Evolutionary conservation across 2,329 filamentous ascomycete genomes (phyloP), one percentile per base, ranked within the genome.

Genomic region (Bisporella sp.): DNA sequence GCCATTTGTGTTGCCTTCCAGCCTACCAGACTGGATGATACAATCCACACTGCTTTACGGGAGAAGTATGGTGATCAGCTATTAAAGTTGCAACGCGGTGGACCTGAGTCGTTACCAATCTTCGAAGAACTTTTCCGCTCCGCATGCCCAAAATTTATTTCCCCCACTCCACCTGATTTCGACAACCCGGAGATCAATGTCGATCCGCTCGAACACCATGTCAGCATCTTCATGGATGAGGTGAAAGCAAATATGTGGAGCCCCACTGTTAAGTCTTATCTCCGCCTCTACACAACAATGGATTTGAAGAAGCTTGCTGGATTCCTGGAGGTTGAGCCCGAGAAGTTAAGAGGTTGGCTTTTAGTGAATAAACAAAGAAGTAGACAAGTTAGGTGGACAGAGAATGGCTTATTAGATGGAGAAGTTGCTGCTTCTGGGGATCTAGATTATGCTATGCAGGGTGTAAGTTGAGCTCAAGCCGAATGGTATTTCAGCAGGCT

Each of bases 31-130:
- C 83, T 99, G 64, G 93, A 99, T 69, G 93, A 99, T 78, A 97
- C 92, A 68, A 96, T 99, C 75, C 93, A 99, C 83, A 95, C 89
- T 55, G 90, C 92, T 56, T 84, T 99, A 49, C 85, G 93, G 57
- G 93, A 99, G 79, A 99, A 99, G 83, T 99, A 96, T 73, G 93
- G 93, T 65, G 93, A 99, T 74, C 91, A 97, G 77, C 89, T 99
- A 64, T 85, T 89, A 64, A 91, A 92, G 75, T 84, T 99, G 73
- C 93, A 99, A 77, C 89, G 90, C 58, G 93, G 93, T 64, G 93
- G 93, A 33, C 90, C 92, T 57, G 93, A 99, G 65, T 87, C 91
- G 41, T 87, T 99, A 30, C 92, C 91, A 59, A 84, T 99, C 65
- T 99, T 96, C 65, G 93, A 97, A 79, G 93, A 97, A 77, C 85